Evolutionary conservation across 2,329 filamentous ascomycete species (phyloP), one percentile per base, ranked within the genome.

Genomic region (Trichocomaceae sp.): DNA sequence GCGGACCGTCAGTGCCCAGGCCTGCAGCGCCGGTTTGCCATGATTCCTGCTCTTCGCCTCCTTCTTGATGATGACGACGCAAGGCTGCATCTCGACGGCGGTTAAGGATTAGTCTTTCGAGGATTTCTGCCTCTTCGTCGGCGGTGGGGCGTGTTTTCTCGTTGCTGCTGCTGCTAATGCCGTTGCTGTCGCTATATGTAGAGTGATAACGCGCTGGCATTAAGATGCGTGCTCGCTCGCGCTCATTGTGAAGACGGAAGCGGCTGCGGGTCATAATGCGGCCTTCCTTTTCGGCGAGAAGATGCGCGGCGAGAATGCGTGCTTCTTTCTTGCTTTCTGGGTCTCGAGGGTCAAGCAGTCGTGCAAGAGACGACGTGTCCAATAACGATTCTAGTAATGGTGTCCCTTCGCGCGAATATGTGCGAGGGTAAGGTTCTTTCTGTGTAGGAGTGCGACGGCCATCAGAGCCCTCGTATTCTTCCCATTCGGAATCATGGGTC

Each of bases 291-390:
- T 62, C 65, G 5, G 83, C 85, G 55, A 80, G 77, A 1, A 97
- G 78, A 68, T 95, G 91, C 0, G 88, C 86, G 5, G 92, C 86
- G 1, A 97, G 79, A 1, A 90, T 81, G 52, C 83, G 82, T 0
- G 93, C 91, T 72, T 96, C 88, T 51, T 90, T 84, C 39, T 84
- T 83, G 59, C 95, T 87, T 58, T 91, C 88, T 0, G 82, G 79
- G 31, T 82, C 90, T 57, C 81, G 82, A 1, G 93, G 93, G 61
- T 95, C 84, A 7, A 99, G 82, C 0, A 97, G 83, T 22, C 85
- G 81, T 2, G 90, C 88, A 13, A 99, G 80, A 55, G 88, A 85
- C 10, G 77, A 69, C 55, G 85, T 76, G 52, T 84, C 83, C 57
- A 95, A 75, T 3, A 84, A 78, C 23, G 77, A 78, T 63, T 89